phyloP scores from a whole-genome alignment of 805 yeast genomes.

The Torulaspora microellipsoides region DNA sequence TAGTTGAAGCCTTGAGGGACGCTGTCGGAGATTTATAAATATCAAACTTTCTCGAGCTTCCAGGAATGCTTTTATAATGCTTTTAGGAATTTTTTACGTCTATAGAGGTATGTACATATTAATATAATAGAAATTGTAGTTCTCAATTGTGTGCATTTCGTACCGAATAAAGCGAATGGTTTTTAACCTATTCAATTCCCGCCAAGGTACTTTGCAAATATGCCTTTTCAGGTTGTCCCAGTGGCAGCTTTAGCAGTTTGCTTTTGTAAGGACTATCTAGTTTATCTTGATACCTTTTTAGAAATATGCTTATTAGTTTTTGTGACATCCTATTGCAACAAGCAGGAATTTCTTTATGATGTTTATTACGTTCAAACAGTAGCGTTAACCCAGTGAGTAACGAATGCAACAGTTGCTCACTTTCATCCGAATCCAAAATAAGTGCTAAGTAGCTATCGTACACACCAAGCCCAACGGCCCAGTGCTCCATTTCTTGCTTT shows the following conservation, averaged over 20 bases:
- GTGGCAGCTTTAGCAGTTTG: conserved; percentile 19
- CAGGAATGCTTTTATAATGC: no score
- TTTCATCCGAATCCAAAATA: conserved; percentile 23
- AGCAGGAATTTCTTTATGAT: conserved; percentile 36
- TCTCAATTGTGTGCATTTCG: neutral
- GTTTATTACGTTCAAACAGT: conserved; percentile 34
- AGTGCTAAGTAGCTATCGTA: conserved; percentile 46
- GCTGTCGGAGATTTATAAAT: conserved; percentile 39
- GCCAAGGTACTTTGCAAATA: conserved; percentile 33
- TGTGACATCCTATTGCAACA: conserved; percentile 53
- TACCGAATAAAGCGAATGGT: neutral
- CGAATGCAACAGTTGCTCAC: conserved; percentile 33
- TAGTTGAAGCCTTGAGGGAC: conserved; percentile 68
- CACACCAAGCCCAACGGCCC: conserved; percentile 57
- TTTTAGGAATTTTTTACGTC: no score
- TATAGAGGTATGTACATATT: conserved; percentile 1
- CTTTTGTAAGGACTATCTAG: conserved; percentile 1
- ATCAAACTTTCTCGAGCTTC: neutral
- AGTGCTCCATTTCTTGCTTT: conserved; percentile 39
- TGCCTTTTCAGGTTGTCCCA: conserved; percentile 29
- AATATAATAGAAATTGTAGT: neutral
- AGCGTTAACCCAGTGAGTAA: conserved; percentile 45
- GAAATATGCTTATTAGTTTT: conserved; percentile 32
- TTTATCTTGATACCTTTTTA: conserved; percentile 3
- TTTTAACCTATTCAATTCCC: conserved; percentile 5